Evolutionary conservation across 2,329 filamentous ascomycete species (phyloP), one percentile per base, ranked within the genome.

Genomic region (Colletotrichum tofieldiae): DNA sequence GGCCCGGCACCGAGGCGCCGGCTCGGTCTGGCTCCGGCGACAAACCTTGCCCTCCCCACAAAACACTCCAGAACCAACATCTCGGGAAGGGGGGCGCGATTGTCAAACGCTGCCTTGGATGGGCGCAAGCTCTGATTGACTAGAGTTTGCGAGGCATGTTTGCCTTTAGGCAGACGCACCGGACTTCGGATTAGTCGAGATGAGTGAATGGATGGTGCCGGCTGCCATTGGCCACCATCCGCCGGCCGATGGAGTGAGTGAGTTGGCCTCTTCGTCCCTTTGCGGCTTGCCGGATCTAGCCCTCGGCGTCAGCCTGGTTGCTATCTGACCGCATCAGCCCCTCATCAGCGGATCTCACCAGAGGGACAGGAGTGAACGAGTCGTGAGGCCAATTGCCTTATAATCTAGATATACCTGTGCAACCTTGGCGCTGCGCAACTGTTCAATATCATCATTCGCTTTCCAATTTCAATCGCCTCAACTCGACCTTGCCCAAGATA

Each of bases 81-180:
- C 1, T 5, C 18, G 8, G 11, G n/a, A 29, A 9, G 20, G 18
- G 51, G 18, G 16, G 18, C 52, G 49, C 29, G 26, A 11, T 32
- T 12, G 43, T 49, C 41, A 49, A 49, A 61, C 29, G 23, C 59
- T 26, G 59, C 43, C 43, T 35, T 39, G 32, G 1, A n/a, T 6
- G 52, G 52, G 32, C 52, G 20, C 20, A 14, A 3, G 52, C 32
- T 18, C 37, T 14, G 32, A 23, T 37, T 8, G 9, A 37, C 18
- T 55, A 55, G 52, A 37, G 32, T 55, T 55, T n/a, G 52, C 18
- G 32, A 35, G 5, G 18, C 11, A 2, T 8, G 20, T 61, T 61
- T 47, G 59, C 14, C 41, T 61, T 49, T 61, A 61, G 59, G 59
- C 59, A 61, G 59, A 61, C 32, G 9, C 32, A 7, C 20, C 43